Percentiles rank a stretch among this genome's conserved stretches.
Evolutionary conservation across 148 eudicot species (phyloP).

Genomic region (Chenopodium formosanum): DNA sequence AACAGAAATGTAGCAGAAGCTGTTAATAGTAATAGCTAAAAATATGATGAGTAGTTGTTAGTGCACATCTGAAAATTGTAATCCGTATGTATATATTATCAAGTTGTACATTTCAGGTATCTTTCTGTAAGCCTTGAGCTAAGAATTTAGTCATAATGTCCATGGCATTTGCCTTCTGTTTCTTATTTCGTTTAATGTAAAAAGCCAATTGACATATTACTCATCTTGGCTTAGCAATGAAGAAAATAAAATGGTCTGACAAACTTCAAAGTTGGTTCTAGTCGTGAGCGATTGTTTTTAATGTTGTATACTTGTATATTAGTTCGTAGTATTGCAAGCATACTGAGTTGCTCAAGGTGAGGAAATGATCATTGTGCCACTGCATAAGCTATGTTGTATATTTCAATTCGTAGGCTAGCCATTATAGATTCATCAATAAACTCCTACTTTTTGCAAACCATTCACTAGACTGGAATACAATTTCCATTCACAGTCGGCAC

Average conservation of each 20-base stretch:
- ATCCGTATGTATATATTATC: neutral
- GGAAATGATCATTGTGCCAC: too few relatives aligned
- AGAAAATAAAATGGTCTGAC: neutral
- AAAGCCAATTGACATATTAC: too few relatives aligned
- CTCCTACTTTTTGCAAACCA: neutral
- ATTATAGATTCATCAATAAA: too few relatives aligned
- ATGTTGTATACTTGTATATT: too few relatives aligned
- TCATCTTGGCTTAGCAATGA: neutral
- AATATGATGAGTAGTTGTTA: neutral
- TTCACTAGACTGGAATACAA: neutral
- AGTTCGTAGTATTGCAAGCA: neutral
- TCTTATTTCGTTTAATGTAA: neutral
- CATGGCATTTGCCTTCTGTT: neutral
- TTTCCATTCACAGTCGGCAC: neutral
- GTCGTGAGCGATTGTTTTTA: too few relatives aligned
- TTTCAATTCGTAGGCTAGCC: too few relatives aligned
- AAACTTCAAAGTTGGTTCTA: neutral
- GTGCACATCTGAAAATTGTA: neutral
- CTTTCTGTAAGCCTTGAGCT: neutral
- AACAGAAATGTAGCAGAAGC: slow-evolving; percentile 26
- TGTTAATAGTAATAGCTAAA: neutral
- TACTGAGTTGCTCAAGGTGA: too few relatives aligned
- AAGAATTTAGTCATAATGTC: neutral
- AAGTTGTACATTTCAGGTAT: neutral
- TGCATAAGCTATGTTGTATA: too few relatives aligned